These are phyloP conservation scores for Linanthus parryae DNA, from an alignment of 148 eudicot species.

Conservation along the genomic window DNA sequence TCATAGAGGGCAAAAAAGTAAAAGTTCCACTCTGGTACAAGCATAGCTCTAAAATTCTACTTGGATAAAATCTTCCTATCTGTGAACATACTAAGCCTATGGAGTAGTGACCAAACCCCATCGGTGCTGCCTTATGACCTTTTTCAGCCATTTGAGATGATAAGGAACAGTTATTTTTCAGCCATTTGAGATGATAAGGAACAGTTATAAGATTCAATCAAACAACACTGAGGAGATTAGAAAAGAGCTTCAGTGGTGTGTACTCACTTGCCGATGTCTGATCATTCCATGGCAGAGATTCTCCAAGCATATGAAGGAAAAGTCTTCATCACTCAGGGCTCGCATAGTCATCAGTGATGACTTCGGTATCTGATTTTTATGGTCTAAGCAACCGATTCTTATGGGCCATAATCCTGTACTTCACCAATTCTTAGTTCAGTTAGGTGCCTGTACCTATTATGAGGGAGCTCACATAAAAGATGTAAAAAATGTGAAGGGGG, in stretches of 20 bases:
- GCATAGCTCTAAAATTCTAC: no score
- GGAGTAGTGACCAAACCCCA: no score
- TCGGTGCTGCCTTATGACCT: no score
- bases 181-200: no score
- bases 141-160: no score
- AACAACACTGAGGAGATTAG: neutral
- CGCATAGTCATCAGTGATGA: constrained; percentile 46
- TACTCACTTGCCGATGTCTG: constrained; percentile 33
- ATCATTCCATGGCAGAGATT: constrained; percentile 18
- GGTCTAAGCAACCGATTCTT: constrained; percentile 46
- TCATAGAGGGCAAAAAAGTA: neutral
- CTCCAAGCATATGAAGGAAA: constrained; percentile 72
- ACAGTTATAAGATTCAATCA: neutral
- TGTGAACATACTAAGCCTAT: no score
- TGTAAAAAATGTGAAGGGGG: neutral
- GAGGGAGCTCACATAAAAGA: neutral
- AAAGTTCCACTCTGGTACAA: no score
- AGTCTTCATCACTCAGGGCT: constrained; percentile 56
- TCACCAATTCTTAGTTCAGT: constrained; percentile 13
- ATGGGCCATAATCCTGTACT: constrained; percentile 51
- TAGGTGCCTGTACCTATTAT: neutral
- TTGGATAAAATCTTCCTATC: no score
- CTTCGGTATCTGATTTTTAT: constrained; percentile 28
- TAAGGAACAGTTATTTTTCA: neutral
- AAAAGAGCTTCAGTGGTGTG: neutral